phyloP scores from a whole-genome alignment of 345 rosid genomes.

The Brassica carinata region DNA sequence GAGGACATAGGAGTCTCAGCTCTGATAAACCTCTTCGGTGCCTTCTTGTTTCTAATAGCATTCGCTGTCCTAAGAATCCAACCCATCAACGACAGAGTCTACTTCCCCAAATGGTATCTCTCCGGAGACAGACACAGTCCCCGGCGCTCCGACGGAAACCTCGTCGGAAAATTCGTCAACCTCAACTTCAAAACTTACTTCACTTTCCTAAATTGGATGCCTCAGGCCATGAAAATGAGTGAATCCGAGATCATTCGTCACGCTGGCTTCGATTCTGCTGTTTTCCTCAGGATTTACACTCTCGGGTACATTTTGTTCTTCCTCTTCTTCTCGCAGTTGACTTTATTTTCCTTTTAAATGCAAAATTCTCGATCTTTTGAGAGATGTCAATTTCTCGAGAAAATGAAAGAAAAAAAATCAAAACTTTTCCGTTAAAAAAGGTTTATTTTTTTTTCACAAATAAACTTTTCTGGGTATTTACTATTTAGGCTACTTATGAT shows the following conservation, averaged over 20 bases:
- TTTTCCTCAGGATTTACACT: slow-evolving; percentile 82
- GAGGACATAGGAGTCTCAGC: slow-evolving; percentile 90
- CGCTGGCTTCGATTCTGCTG: slow-evolving; percentile 97
- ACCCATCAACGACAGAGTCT: slow-evolving; percentile 91
- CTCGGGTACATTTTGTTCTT: slow-evolving; percentile 60
- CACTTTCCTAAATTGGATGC: slow-evolving; percentile 97
- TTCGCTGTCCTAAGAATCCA: slow-evolving; percentile 88
- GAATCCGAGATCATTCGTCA: slow-evolving; percentile 78
- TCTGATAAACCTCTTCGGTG: slow-evolving; percentile 65
- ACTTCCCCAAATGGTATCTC: slow-evolving; percentile 89
- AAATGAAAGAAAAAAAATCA: slow-evolving; percentile 5
- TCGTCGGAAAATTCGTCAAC: slow-evolving; percentile 80
- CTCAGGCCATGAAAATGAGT: slow-evolving; percentile 87
- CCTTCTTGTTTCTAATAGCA: slow-evolving; percentile 79
- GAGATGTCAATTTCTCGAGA: slow-evolving; percentile 24
- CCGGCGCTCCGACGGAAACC: slow-evolving; percentile 51
- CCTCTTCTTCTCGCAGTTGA: background rate
- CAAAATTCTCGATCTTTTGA: background rate
- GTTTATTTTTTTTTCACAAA: background rate
- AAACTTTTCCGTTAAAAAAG: slow-evolving; percentile 6
- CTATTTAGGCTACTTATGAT: background rate
- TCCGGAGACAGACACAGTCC: slow-evolving; percentile 72
- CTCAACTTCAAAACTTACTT: slow-evolving; percentile 72
- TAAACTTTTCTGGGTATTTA: background rate
- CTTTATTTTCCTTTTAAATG: background rate